Evolutionary conservation across 2,329 filamentous ascomycete genomes (phyloP).

Genomic region (Penicillium aurantiogriseum): DNA sequence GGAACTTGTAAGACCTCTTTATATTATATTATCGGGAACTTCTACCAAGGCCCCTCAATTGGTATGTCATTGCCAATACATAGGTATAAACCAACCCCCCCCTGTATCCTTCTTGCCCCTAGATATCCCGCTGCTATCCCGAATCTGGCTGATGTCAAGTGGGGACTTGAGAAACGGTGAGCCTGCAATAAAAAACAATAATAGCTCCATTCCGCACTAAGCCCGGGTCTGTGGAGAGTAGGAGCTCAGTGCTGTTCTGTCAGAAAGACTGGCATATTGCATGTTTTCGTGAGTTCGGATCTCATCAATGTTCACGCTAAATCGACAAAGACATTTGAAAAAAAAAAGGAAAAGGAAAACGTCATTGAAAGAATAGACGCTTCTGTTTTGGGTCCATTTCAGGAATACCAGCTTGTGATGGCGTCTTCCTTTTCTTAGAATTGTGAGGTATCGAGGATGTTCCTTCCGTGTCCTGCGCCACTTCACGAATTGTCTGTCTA

Average conservation of each 20-base stretch:
- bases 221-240: background rate
- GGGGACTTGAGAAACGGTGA: constrained; percentile 7
- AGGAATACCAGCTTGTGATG: constrained; percentile 20
- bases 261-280: too few relatives aligned
- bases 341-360: constrained; percentile 6
- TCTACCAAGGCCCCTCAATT: background rate
- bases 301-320: background rate
- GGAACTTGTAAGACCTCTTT: background rate
- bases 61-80: background rate
- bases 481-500: constrained; percentile 78
- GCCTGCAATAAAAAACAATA: constrained; percentile 1
- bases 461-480: constrained; percentile 57
- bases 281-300: background rate
- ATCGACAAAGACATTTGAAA: background rate
- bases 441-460: constrained; percentile 3
- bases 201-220: background rate
- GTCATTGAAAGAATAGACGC: constrained; percentile 37
- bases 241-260: background rate
- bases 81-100: background rate
- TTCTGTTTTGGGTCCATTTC: constrained; percentile 33
- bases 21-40: background rate
- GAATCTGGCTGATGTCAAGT: constrained; percentile 5
- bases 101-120: background rate
- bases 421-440: constrained; percentile 36
- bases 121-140: background rate